phyloP scores from a whole-genome alignment of 2,329 filamentous ascomycete genomes.

The Fulvia fulva region DNA sequence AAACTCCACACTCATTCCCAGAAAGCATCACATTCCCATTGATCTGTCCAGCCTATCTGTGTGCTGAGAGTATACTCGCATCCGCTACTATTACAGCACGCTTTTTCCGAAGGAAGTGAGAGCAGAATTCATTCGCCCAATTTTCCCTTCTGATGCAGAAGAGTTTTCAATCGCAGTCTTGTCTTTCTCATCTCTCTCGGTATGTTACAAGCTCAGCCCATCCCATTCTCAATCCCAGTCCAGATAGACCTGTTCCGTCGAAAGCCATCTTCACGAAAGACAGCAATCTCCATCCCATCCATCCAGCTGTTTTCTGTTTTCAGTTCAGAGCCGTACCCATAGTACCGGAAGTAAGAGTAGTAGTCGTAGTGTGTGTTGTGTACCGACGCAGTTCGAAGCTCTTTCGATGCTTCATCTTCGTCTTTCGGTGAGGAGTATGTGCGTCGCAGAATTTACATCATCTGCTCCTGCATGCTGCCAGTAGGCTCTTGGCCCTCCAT shows the following conservation, averaged over 20 bases:
- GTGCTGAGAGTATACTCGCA: not conserved
- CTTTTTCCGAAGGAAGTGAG: not conserved
- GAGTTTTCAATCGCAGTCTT: not conserved
- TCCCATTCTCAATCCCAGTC: not conserved
- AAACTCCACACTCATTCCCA: not conserved
- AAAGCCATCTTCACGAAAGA: not conserved
- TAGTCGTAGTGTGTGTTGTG: not conserved
- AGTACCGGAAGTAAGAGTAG: slow-evolving; percentile 1
- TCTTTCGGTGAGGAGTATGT: not conserved
- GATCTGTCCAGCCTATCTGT: not conserved
- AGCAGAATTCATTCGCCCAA: no score
- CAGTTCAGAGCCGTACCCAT: not conserved
- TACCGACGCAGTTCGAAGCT: not conserved
- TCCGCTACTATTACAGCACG: not conserved
- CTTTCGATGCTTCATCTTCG: not conserved
- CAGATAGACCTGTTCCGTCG: no score
- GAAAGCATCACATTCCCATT: not conserved
- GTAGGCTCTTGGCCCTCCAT: slow-evolving; percentile 78
- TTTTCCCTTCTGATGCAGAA: not conserved
- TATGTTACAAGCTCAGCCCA: slow-evolving; percentile 4
- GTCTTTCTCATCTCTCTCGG: not conserved
- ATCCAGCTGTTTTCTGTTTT: not conserved
- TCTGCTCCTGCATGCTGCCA: slow-evolving; percentile 88
- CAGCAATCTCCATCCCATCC: not conserved
- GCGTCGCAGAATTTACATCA: slow-evolving; percentile 63